Evolutionary conservation across 345 rosid genomes (phyloP).

Genomic region (Mallotus nudiflorus): DNA sequence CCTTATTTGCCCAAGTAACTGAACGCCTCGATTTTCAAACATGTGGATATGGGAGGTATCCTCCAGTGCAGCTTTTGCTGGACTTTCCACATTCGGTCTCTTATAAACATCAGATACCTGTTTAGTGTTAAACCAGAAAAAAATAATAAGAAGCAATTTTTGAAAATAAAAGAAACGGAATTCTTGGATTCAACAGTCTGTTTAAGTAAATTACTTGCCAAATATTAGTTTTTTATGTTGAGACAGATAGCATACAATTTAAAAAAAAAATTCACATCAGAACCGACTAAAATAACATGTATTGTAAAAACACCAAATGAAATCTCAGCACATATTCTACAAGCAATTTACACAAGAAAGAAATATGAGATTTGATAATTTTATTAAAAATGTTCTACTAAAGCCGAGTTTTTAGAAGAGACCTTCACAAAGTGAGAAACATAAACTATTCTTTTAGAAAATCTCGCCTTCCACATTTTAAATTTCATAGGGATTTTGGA

Average conservation of each 20-base stretch:
- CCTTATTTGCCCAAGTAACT: conserved; percentile 90
- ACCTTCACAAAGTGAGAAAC: neutral
- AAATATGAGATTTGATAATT: too few species aligned
- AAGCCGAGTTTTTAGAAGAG: too few species aligned
- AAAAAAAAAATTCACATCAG: neutral
- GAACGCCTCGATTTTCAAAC: conserved; percentile 73
- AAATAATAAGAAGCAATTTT: conserved; percentile 6
- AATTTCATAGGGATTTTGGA: neutral
- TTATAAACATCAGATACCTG: conserved; percentile 93
- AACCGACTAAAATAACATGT: neutral
- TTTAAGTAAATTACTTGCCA: neutral
- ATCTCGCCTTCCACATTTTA: too few species aligned
- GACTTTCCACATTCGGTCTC: conserved; percentile 71
- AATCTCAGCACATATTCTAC: too few species aligned
- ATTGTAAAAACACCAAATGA: neutral
- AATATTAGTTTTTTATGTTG: neutral
- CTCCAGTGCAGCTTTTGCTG: conserved; percentile 71
- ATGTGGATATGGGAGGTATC: conserved; percentile 57
- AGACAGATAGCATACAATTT: neutral
- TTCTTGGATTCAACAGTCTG: neutral
- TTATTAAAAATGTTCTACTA: too few species aligned
- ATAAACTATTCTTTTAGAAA: neutral
- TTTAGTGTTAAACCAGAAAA: conserved; percentile 16
- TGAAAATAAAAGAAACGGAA: neutral
- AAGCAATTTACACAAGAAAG: too few species aligned